Conservation (phyloP, 1,139 yeast genomes). For the Pichia sp. region DNA sequence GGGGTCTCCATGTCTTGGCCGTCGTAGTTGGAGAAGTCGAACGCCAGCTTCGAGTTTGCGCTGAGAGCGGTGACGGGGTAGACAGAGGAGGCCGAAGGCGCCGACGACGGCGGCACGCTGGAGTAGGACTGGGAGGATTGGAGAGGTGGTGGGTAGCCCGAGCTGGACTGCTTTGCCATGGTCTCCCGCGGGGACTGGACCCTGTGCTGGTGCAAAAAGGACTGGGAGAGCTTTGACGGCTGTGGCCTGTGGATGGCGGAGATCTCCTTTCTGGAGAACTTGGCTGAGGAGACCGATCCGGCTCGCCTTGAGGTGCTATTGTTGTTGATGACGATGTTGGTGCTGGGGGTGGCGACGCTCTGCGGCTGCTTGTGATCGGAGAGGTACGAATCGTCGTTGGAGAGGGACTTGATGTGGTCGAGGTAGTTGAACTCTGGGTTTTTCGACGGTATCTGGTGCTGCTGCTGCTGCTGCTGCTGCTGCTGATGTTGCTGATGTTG, state of each 20-base stretch:
- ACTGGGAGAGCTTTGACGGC: conserved; percentile 28
- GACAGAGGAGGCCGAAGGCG: background rate
- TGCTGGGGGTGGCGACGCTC: background rate
- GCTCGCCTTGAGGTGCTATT: background rate
- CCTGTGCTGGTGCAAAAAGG: conserved; percentile 18
- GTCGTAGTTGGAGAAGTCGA: conserved; percentile 3
- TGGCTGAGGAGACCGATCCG: background rate
- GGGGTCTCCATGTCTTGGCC: conserved; percentile 12
- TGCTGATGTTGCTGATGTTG: conserved; percentile 21
- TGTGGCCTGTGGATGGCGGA: conserved; percentile 23
- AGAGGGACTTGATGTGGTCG: conserved; percentile 49
- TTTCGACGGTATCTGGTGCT: background rate
- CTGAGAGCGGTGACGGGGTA: background rate
- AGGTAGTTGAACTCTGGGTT: conserved; percentile 60
- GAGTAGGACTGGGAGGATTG: background rate
- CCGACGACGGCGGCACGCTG: conserved; percentile 1
- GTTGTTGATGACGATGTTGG: background rate
- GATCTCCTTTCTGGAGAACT: conserved; percentile 24
- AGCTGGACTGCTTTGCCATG: background rate
- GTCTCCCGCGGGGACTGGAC: conserved; percentile 5
- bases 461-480: background rate
- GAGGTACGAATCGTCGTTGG: conserved; percentile 16
- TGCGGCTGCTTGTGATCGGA: conserved; percentile 9
- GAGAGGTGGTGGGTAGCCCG: background rate
- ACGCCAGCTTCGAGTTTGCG: background rate